Evolutionary conservation across 169 alveolate species (phyloP), one percentile per base, ranked within the genome.

Genomic region (Toxoplasma gondii): DNA sequence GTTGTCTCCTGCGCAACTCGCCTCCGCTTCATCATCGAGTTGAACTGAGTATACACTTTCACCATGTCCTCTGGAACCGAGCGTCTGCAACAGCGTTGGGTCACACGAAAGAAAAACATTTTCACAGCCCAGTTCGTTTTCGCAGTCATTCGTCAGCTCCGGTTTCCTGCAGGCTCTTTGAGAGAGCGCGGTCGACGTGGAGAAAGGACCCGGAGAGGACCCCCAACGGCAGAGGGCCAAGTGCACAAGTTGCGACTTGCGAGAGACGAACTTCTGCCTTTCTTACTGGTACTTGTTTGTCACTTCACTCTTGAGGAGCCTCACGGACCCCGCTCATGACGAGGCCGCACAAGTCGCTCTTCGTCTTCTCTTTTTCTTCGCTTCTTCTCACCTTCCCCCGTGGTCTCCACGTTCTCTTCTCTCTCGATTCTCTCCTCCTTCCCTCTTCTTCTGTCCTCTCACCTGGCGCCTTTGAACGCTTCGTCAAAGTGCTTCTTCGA

Each of bases 401-500:
- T 58, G n/a, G 16, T 24, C 24, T 58, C 81, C 81, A 10, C 41
- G 12, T n/a, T n/a, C 81, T 69, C 81, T 29, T 17, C 38, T 29
- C 58, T 69, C 81, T 49, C 58, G 58, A n/a, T n/a, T n/a, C n/a
- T n/a, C n/a, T n/a, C n/a, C n/a, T 49, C 12, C 58, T 4, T 12
- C 12, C 58, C 58, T 49, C 12, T 12, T 49, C 58, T 49, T 49
- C 58, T 49, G 22, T 49, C 12, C 58, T 49, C 58, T 49, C 96
- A 97, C 97, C 99, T 97, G 22, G 99, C 99, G 92, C 96, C 95
- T 91, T 97, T 97, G 82, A 98, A 94, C 34, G 99, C 99, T 91
- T 97, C 97, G 93, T 98, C 99, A 96, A 99, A 98, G 93, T 99
- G 99, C 92, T 96, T 98, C 94, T 98, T 97, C 43, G 98, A 97